Evolutionary conservation across 2,329 filamentous ascomycete genomes (phyloP), one percentile per base, ranked within the genome.

Genomic region (Cladophialophora yegresii): DNA sequence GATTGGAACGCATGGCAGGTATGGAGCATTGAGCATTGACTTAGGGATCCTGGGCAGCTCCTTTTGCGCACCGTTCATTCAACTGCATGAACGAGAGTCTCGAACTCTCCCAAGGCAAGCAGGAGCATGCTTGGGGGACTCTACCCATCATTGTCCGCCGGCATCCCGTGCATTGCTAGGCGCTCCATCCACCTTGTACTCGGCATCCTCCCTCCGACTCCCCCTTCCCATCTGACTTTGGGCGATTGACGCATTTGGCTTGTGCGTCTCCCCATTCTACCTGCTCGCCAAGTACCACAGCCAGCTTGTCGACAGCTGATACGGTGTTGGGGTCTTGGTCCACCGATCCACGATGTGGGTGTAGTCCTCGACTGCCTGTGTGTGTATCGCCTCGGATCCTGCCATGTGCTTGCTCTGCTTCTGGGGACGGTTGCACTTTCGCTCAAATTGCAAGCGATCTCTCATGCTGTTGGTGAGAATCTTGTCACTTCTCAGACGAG

Each of bases 391-490:
- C 22, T 23, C 54, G 3, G 58, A 47, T 8, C 30, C 58, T 12
- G 7, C 58, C n/a, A 8, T 43, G 1, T 53, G 1, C 32, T 51
- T 54, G 26, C 32, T 7, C 33, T 61, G 49, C 20, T 53, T 32
- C 30, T 54, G 47, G 3, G 12, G 13, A 51, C 30, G 5, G 8
- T 22, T 8, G 67, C 70, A 20, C 73, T 55, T 33, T 64, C 69
- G 30, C 60, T 63, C 66, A 72, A 70, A 30, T 62, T 72, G 13
- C 13, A 58, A 16, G 73, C 63, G 4, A 73, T 75, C 22, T 68
- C 45, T 23, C 66, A 65, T 74, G 70, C 36, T 74, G 69, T 13
- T 57, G 26, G 2, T 72, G 13, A 72, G 63, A 30, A 67, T 36
- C 47, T 45, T 62, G 45, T 66, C 63, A 2, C 57, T 64, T 6